Percentiles rank a stretch among this genome's conserved stretches.
These are phyloP conservation scores for Fragaria nilgerrensis DNA, from an alignment of 306 rosid genomes.

Conservation along the genomic window DNA sequence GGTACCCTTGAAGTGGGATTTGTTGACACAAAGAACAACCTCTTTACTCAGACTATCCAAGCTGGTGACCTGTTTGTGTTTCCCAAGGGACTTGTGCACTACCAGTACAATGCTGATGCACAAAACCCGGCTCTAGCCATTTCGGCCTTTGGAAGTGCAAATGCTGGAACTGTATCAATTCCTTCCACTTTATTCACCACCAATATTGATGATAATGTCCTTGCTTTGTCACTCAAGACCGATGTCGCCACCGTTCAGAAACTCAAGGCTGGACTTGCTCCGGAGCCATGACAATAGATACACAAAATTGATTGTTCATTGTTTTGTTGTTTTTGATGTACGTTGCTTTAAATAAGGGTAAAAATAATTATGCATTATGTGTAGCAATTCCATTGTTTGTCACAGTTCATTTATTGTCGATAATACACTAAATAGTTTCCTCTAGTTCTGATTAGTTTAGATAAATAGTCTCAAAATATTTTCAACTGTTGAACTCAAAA, in stretches of 20 bases:
- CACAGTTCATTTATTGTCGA: background rate
- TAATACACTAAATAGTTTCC: background rate
- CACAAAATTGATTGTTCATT: background rate
- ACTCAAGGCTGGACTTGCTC: constrained; percentile 14
- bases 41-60: constrained; percentile 10
- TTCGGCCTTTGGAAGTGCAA: constrained; percentile 21
- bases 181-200: constrained; percentile 14
- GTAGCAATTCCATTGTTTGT: background rate
- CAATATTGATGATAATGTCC: background rate
- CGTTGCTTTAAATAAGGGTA: background rate
- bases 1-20: constrained; percentile 20
- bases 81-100: constrained; percentile 21
- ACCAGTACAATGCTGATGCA: constrained; percentile 18
- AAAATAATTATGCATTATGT: background rate
- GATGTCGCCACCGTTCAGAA: constrained; percentile 13
- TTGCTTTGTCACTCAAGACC: constrained; percentile 8
- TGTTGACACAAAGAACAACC: constrained; percentile 15
- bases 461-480: background rate
- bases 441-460: background rate
- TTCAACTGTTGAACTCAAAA: background rate
- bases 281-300: background rate
- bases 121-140: constrained; percentile 8
- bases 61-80: constrained; percentile 16
- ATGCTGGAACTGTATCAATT: constrained; percentile 14
- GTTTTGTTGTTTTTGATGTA: background rate